These are phyloP conservation scores for Trichoderma aggressivum DNA, from an alignment of 2,329 filamentous ascomycete species.

Conservation along the genomic window DNA sequence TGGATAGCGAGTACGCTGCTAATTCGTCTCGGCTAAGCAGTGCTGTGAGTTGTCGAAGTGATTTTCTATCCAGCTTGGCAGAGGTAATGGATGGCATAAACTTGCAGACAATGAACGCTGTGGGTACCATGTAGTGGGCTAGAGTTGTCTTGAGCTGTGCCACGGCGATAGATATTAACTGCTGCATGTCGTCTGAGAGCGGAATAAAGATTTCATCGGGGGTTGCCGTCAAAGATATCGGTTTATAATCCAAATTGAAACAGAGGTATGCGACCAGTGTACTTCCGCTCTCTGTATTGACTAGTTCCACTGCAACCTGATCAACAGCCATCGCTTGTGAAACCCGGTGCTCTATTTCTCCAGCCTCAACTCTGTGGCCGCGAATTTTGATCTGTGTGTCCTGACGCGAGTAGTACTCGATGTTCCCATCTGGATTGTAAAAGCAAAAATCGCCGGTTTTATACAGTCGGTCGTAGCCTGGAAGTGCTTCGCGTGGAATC, in stretches of 20 bases:
- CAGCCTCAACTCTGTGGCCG: constrained; percentile 51
- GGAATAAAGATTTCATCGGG: background rate
- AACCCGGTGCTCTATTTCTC: constrained; percentile 22
- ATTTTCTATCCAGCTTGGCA: constrained; percentile 16
- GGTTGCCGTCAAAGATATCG: background rate
- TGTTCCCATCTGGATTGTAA: constrained; percentile 36
- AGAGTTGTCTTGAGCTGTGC: constrained; percentile 16
- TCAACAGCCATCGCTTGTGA: background rate
- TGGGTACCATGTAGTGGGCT: constrained; percentile 23
- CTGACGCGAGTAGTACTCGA: constrained; percentile 47
- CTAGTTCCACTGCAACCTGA: constrained; percentile 3
- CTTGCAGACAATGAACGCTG: constrained; percentile 18
- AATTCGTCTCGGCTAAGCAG: background rate
- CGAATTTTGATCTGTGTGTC: constrained; percentile 55
- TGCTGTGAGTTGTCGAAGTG: background rate
- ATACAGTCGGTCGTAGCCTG: constrained; percentile 32
- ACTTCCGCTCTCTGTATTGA: background rate
- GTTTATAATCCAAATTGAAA: background rate
- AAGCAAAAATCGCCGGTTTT: constrained; percentile 45
- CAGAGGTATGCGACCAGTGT: constrained; percentile 3
- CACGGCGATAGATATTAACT: background rate
- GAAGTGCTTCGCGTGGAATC: background rate
- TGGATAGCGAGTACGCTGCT: background rate
- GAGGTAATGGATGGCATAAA: constrained; percentile 21
- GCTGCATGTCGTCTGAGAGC: constrained; percentile 8